These are phyloP conservation scores for Ogataea haglerorum DNA, from an alignment of 805 yeast genomes.

Conservation along the genomic window DNA sequence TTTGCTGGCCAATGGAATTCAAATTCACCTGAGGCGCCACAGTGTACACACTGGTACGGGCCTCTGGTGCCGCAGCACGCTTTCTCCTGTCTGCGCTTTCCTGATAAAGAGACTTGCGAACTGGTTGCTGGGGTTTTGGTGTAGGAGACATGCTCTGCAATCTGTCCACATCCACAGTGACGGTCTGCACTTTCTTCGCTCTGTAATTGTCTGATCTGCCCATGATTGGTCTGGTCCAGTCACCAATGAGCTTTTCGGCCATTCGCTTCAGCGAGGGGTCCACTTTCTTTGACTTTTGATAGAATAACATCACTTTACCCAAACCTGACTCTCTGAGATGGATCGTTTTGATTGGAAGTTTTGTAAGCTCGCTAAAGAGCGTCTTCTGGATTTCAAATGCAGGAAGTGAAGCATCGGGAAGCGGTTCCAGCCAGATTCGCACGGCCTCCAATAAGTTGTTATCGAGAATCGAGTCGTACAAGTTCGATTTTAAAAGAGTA, in stretches of 20 bases:
- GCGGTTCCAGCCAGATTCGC: constrained; percentile 95
- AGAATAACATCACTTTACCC: constrained; percentile 90
- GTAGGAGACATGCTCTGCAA: constrained; percentile 37
- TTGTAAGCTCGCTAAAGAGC: constrained; percentile 66
- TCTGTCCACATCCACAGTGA: constrained; percentile 62
- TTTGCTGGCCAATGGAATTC: constrained; percentile 39
- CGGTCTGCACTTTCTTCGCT: constrained; percentile 71
- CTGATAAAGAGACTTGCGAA: constrained; percentile 66
- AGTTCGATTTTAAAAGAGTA: constrained; percentile 72
- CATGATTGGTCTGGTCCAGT: constrained; percentile 98
- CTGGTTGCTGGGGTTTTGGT: constrained; percentile 21
- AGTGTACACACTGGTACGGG: constrained; percentile 82
- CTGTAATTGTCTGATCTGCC: constrained; percentile 93
- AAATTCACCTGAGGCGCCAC: constrained; percentile 81
- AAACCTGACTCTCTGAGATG: constrained; percentile 92
- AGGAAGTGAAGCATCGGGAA: constrained; percentile 98
- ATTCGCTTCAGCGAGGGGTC: constrained; percentile 81
- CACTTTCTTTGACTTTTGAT: constrained; percentile 85
- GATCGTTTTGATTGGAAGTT: constrained; percentile 90
- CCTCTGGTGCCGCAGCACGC: constrained; percentile 95
- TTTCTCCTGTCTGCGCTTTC: constrained; percentile 88
- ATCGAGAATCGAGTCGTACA: constrained; percentile 90
- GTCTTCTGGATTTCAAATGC: constrained; percentile 93
- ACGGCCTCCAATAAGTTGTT: constrained; percentile 91
- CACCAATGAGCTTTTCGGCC: constrained; percentile 89